These are phyloP conservation scores for Ophiosphaerella narmari DNA, from an alignment of 2,329 filamentous ascomycete genomes.

Conservation along the genomic window DNA sequence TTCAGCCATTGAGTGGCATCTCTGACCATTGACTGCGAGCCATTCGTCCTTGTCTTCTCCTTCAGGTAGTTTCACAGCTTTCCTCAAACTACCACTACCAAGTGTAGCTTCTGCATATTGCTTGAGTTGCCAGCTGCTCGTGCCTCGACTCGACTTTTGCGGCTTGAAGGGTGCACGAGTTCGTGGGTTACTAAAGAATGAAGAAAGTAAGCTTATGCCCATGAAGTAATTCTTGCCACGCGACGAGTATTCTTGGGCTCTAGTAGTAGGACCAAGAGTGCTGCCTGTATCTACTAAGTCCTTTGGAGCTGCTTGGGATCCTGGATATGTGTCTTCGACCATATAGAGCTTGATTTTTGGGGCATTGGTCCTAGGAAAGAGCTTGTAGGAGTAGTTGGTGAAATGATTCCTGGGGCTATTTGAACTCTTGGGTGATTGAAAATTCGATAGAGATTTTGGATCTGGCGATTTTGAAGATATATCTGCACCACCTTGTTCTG, in stretches of 20 bases:
- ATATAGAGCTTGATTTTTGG: conserved; percentile 7
- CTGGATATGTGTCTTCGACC: conserved; percentile 9
- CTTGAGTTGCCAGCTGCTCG: conserved; percentile 88
- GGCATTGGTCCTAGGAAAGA: conserved; percentile 17
- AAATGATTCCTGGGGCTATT: conserved; percentile 30
- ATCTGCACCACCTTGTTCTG: conserved; percentile 13
- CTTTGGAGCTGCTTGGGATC: conserved; percentile 13
- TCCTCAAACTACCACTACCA: conserved; percentile 89
- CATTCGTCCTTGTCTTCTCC: conserved; percentile 98
- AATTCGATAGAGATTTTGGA: conserved; percentile 5
- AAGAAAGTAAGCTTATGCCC: conserved; percentile 42
- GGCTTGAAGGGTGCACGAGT: conserved; percentile 91
- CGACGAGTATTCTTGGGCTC: conserved; percentile 5
- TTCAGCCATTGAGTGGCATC: not conserved
- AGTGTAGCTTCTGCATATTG: conserved; percentile 98
- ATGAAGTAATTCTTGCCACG: conserved; percentile 23
- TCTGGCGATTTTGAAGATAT: not conserved
- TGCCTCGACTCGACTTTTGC: conserved; percentile 81
- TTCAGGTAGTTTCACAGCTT: conserved; percentile 95
- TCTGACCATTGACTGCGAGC: conserved; percentile 92
- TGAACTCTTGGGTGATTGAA: conserved; percentile 3
- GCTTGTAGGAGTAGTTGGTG: conserved; percentile 43
- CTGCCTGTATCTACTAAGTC: conserved; percentile 11
- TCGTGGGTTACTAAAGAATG: conserved; percentile 73
- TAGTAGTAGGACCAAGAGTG: conserved; percentile 12